Base-by-base conservation (phyloP, 1,139 yeast species). In the Tardiomyces digboiensis region DNA sequence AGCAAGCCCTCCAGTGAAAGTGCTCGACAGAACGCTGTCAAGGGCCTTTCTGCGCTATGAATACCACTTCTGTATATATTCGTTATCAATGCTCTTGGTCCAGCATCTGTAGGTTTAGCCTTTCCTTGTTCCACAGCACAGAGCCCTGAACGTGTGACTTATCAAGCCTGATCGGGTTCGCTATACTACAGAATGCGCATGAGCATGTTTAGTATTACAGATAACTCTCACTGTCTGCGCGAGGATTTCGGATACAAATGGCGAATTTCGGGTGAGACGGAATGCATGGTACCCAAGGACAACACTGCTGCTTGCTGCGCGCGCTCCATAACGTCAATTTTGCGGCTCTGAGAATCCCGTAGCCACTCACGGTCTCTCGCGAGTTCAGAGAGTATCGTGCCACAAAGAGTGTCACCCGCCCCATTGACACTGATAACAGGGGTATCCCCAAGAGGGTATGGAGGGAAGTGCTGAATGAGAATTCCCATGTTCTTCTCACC, bases 341-440 rank as follows among this genome's bases (percentile, higher is more conserved):
- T 64, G 22, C 47, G 29, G 20, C 45, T 48, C 3, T 60, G 62
- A 13, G 55, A 51, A 36, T 57, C 57, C 18, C 54, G 48, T 38
- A 70, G 53, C 63, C 67, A 64, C 7, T 38, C 39, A n/a, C 44
- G 33, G 16, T 53, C 51, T n/a, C 46, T 44, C 2, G 65, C 65
- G 14, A 68, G 51, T 44, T 61, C 66, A n/a, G 65, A 55, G 13
- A 73, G 52, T 36, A 79, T 52, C 38, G 67, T 72, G 0, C 86
- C 86, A 42, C 79, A 62, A 39, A 79, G 69, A 1, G 82, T 67
- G 55, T 80, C 86, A n/a, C 86, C 86, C 0, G 83, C 83, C 1
- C 86, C 86, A 13, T 82, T 78, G 36, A 77, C 84, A 51, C 78
- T 78, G 33, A 65, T 66, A 37, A 66, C 53, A 1, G 50, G 53